A percentile compares a stretch with the other conserved stretches of the same genome.
These are phyloP conservation scores for Dactylonectria estremocensis DNA, from an alignment of 2,329 filamentous ascomycete species.

Conservation along the genomic window DNA sequence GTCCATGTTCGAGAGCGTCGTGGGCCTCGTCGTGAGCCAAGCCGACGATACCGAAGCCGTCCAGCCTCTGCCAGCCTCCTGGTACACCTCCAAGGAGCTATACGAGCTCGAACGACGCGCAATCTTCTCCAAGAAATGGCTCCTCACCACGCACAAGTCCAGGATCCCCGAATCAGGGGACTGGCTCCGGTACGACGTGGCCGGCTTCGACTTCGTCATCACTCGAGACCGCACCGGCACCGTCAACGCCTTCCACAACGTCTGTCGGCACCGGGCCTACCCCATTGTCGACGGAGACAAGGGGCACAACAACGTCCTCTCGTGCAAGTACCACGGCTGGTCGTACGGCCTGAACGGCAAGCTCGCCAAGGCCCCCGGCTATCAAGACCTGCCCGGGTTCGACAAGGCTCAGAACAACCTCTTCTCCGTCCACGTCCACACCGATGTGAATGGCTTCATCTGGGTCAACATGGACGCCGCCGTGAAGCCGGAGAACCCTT, in stretches of 20 bases:
- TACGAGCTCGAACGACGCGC: conserved; percentile 71
- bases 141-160: conserved; percentile 67
- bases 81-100: conserved; percentile 68
- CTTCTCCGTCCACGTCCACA: conserved; percentile 68
- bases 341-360: conserved; percentile 71
- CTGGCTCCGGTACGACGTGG: conserved; percentile 69
- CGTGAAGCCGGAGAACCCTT: conserved; percentile 63
- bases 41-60: conserved; percentile 42
- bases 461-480: conserved; percentile 70
- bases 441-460: conserved; percentile 69
- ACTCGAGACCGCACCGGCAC: conserved; percentile 64
- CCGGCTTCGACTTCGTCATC: conserved; percentile 70
- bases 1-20: conserved; percentile 52
- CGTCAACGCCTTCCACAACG: conserved; percentile 74
- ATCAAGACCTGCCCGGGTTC: conserved; percentile 69
- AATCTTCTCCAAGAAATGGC: conserved; percentile 71
- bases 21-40: conserved; percentile 53
- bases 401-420: conserved; percentile 70
- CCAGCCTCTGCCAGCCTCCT: conserved; percentile 63
- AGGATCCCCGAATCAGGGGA: conserved; percentile 68
- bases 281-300: conserved; percentile 67
- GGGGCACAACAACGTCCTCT: conserved; percentile 67
- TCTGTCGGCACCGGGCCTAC: conserved; percentile 74
- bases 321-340: conserved; percentile 76
- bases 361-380: conserved; percentile 72